Conservation (phyloP, 2,329 filamentous ascomycete species). For the Cryoendolithus antarcticus region DNA sequence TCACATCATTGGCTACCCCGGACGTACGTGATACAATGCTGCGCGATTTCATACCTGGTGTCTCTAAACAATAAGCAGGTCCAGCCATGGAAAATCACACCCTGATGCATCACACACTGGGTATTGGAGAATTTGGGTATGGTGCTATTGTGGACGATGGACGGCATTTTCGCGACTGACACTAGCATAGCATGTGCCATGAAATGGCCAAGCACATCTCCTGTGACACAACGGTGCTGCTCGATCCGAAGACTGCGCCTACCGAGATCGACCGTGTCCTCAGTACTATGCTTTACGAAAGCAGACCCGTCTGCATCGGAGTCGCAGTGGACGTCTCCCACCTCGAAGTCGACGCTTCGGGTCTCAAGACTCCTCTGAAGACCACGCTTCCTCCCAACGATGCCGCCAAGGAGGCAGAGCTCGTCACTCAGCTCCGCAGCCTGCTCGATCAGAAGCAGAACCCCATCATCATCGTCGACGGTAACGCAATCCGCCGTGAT, state of each 20-base stretch:
- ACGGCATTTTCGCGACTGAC: neutral
- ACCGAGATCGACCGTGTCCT: slow-evolving; percentile 18
- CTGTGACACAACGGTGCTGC: slow-evolving; percentile 13
- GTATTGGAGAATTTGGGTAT: slow-evolving; percentile 13
- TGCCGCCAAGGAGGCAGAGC: neutral
- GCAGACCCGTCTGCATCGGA: slow-evolving; percentile 15
- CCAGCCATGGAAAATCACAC: slow-evolving; percentile 9
- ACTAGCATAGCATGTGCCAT: slow-evolving; percentile 10
- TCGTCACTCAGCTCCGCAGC: slow-evolving; percentile 5
- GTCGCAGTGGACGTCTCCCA: slow-evolving; percentile 15
- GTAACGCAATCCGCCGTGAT: slow-evolving; percentile 9
- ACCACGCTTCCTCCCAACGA: slow-evolving; percentile 5
- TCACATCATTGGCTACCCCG: slow-evolving; percentile 45
- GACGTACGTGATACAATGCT: neutral
- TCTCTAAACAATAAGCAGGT: neutral
- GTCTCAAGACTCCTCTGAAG: slow-evolving; percentile 7
- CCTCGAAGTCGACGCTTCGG: slow-evolving; percentile 2
- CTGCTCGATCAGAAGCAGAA: slow-evolving; percentile 6
- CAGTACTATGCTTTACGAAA: slow-evolving; percentile 12
- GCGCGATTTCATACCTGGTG: no score
- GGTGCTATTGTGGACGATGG: neutral
- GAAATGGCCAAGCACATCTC: slow-evolving; percentile 18
- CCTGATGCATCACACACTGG: slow-evolving; percentile 18
- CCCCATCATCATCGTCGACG: slow-evolving; percentile 15
- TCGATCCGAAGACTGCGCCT: slow-evolving; percentile 11